Evolutionary conservation across 768 basidiomycete species (phyloP).

Genomic region (Terana coerulea): DNA sequence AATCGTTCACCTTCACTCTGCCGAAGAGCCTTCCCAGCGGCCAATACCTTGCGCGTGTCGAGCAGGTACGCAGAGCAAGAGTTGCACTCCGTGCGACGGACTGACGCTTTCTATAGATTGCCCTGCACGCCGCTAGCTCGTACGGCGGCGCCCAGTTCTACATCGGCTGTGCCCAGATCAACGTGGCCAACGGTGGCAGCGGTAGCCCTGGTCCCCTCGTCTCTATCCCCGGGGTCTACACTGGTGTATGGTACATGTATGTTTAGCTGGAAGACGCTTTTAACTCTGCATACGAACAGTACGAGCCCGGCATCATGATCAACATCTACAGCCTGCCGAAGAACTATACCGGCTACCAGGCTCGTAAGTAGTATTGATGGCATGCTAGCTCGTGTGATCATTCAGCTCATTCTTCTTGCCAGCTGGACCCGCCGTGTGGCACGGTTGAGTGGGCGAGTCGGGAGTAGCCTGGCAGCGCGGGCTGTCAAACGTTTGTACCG

Average conservation of each 20-base stretch:
- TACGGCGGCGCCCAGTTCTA: slow-evolving; percentile 31
- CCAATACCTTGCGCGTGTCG: slow-evolving; percentile 31
- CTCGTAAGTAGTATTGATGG: slow-evolving; percentile 12
- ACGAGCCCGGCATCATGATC: slow-evolving; percentile 27
- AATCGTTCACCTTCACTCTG: slow-evolving; percentile 26
- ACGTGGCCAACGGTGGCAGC: slow-evolving; percentile 29
- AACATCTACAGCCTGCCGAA: slow-evolving; percentile 28
- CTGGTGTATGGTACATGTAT: slow-evolving; percentile 18
- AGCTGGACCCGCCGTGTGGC: slow-evolving; percentile 24
- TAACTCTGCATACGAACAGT: too few relatives aligned
- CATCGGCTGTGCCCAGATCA: slow-evolving; percentile 30
- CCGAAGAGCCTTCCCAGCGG: slow-evolving; percentile 29
- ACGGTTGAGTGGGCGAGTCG: slow-evolving; percentile 16
- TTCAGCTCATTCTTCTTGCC: background rate
- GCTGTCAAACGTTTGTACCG: too few relatives aligned
- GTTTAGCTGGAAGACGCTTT: background rate
- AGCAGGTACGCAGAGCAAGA: slow-evolving; percentile 18
- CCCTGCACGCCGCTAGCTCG: slow-evolving; percentile 22
- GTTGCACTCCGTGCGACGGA: too few relatives aligned
- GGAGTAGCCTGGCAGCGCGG: too few relatives aligned
- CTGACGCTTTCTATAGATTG: slow-evolving; percentile 13
- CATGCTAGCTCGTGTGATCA: background rate
- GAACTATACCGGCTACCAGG: slow-evolving; percentile 20
- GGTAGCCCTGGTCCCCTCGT: slow-evolving; percentile 31
- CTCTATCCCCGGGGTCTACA: slow-evolving; percentile 31